Evolutionary conservation across 1,139 yeast genomes (phyloP).

Genomic region (Tardiomyces blankii): DNA sequence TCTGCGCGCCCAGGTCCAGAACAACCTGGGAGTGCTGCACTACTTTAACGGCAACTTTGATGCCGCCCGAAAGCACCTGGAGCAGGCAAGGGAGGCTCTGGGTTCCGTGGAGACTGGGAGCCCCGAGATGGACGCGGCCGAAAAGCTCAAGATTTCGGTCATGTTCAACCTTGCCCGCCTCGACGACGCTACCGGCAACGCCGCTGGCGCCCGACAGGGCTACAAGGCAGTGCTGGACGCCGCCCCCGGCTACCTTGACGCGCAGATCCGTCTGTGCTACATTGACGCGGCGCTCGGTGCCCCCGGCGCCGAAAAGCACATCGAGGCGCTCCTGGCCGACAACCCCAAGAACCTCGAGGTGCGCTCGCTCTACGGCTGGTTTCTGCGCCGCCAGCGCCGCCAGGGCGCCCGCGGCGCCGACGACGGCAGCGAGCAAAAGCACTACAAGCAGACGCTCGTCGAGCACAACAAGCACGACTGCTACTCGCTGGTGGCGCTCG

Average conservation of each 20-base stretch:
- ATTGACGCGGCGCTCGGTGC: conserved; percentile 31
- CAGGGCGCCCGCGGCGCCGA: conserved; percentile 37
- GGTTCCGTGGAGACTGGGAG: conserved; percentile 1
- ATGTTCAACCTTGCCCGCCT: conserved; percentile 30
- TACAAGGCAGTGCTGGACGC: conserved; percentile 46
- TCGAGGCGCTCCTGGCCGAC: conserved; percentile 41
- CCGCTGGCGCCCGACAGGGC: conserved; percentile 35
- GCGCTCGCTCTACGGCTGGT: conserved; percentile 92
- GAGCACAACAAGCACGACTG: conserved; percentile 73
- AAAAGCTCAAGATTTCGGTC: conserved; percentile 13
- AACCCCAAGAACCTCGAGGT: conserved; percentile 63
- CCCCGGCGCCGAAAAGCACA: conserved; percentile 37
- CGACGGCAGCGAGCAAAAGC: conserved; percentile 52
- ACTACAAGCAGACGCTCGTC: conserved; percentile 75
- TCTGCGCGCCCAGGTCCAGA: conserved; percentile 59
- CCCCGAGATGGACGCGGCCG: not conserved
- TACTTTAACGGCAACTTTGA: conserved; percentile 53
- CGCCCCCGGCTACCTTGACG: conserved; percentile 67
- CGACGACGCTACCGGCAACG: conserved; percentile 31
- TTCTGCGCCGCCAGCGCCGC: conserved; percentile 40
- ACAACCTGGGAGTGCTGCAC: conserved; percentile 80
- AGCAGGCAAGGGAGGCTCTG: conserved; percentile 35
- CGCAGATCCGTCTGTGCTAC: conserved; percentile 60
- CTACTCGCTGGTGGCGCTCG: conserved; percentile 82
- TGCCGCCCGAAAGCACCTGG: conserved; percentile 39